Percentiles rank a stretch among this genome's conserved stretches.
Evolutionary conservation across 768 basidiomycete genomes (phyloP).

Genomic region (Neoboletus magnificus): DNA sequence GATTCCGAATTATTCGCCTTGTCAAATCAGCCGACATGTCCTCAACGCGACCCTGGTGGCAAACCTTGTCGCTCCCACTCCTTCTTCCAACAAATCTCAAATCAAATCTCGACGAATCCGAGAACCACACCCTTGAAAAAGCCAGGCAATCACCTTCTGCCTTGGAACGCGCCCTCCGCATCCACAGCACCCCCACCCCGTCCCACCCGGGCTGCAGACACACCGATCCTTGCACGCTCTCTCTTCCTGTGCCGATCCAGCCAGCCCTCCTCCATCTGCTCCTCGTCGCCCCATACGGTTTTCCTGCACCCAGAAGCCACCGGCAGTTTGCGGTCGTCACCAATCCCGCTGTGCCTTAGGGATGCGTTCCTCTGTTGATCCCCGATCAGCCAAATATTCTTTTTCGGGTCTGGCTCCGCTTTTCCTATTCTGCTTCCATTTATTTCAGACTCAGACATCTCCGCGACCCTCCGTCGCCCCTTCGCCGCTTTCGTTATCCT

Average conservation of each 20-base stretch:
- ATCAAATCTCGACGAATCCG: conserved; percentile 31
- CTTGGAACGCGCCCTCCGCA: conserved; percentile 1
- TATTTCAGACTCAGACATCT: conserved; percentile 25
- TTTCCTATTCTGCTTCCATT: conserved; percentile 12
- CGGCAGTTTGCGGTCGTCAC: conserved; percentile 32
- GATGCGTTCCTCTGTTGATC: conserved; percentile 50
- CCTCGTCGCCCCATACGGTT: not conserved
- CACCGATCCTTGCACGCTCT: not conserved
- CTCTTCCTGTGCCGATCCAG: not conserved
- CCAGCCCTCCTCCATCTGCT: not conserved
- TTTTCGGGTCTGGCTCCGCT: conserved; percentile 34
- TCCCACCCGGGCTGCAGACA: not conserved
- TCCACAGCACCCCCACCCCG: not conserved
- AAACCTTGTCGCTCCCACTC: conserved; percentile 28
- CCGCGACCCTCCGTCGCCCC: conserved; percentile 22
- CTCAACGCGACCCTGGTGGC: conserved; percentile 34
- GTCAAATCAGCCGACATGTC: conserved; percentile 36
- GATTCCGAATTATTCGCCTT: conserved; percentile 52
- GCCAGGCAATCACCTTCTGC: conserved; percentile 19
- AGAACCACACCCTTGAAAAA: conserved; percentile 14
- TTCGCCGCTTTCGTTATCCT: conserved; percentile 2
- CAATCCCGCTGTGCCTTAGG: conserved; percentile 30
- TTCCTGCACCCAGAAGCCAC: not conserved
- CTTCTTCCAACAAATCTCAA: conserved; percentile 26
- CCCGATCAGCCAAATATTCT: conserved; percentile 51